phyloP scores from a whole-genome alignment of 495 filamentous ascomycete genomes.

The Glutinoglossum americanum region DNA sequence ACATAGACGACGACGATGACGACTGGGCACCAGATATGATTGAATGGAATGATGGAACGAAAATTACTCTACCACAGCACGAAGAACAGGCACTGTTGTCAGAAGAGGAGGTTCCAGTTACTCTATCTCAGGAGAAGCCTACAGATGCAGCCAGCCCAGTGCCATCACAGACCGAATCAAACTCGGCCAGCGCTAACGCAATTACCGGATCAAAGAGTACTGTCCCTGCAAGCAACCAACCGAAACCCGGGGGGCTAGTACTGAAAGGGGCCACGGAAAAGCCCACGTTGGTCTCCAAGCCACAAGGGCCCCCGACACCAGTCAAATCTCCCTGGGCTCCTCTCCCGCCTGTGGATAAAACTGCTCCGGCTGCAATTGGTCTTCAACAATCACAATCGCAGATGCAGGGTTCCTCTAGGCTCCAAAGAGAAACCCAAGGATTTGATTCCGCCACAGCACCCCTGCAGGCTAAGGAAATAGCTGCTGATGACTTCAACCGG shows the following conservation, averaged over 20 bases:
- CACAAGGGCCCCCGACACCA: conserved; percentile 44
- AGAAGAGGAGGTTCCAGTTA: not conserved
- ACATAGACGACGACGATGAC: conserved; percentile 96
- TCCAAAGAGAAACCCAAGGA: conserved; percentile 17
- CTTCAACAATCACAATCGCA: conserved; percentile 14
- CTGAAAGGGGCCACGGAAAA: conserved; percentile 50
- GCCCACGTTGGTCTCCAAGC: conserved; percentile 57
- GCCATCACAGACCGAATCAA: not conserved
- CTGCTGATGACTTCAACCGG: conserved; percentile 84
- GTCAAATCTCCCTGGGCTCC: conserved; percentile 81
- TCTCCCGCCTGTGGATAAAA: conserved; percentile 64
- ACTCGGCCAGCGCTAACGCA: not conserved
- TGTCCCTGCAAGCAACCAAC: conserved; percentile 5
- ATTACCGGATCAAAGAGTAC: conserved; percentile 1
- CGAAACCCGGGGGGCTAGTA: conserved; percentile 23
- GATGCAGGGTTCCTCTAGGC: conserved; percentile 8
- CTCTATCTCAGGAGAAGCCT: conserved; percentile 5
- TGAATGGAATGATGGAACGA: conserved; percentile 93
- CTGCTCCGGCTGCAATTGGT: conserved; percentile 39
- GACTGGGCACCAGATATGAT: conserved; percentile 95
- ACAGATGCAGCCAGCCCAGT: not conserved
- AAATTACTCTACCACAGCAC: conserved; percentile 51
- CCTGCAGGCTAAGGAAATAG: conserved; percentile 54
- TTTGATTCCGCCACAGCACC: conserved; percentile 23
- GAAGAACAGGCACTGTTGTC: conserved; percentile 11